Conservation (phyloP, 2,329 filamentous ascomycete genomes). For the Sarocladium oryzae region DNA sequence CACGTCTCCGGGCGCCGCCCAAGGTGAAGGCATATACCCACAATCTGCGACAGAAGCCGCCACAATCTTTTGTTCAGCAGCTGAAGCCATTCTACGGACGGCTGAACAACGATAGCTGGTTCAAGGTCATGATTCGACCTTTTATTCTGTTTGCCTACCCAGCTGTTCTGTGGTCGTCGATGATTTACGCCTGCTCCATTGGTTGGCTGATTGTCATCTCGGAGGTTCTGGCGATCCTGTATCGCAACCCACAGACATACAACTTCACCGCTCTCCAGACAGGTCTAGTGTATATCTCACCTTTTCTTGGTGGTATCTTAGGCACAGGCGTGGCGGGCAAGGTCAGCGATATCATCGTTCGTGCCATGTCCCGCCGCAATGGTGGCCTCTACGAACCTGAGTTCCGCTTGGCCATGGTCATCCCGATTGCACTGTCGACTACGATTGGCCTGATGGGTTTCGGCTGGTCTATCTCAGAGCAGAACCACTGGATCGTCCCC, state of each 20-base stretch:
- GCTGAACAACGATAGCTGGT: constrained; percentile 71
- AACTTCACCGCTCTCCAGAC: constrained; percentile 76
- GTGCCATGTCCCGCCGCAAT: constrained; percentile 74
- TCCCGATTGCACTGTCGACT: constrained; percentile 72
- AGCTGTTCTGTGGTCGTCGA: constrained; percentile 78
- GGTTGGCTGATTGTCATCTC: constrained; percentile 96
- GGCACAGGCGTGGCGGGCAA: constrained; percentile 90
- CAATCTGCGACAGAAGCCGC: constrained; percentile 58
- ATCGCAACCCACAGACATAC: constrained; percentile 62
- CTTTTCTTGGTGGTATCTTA: constrained; percentile 80
- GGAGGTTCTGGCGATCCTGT: constrained; percentile 78
- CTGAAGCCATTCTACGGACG: constrained; percentile 74
- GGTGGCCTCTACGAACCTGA: constrained; percentile 95
- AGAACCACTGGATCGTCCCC: constrained; percentile 81
- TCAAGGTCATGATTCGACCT: constrained; percentile 68
- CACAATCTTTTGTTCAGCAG: constrained; percentile 66
- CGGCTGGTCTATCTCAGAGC: constrained; percentile 78
- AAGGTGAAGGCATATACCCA: constrained; percentile 58
- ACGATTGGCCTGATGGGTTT: constrained; percentile 88
- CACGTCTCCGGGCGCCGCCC: constrained; percentile 26
- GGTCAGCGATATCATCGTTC: constrained; percentile 78
- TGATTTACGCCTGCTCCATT: constrained; percentile 80
- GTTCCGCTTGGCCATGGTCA: constrained; percentile 82
- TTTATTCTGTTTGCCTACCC: constrained; percentile 87
- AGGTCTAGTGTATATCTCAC: constrained; percentile 82